A percentile compares a stretch with the other conserved stretches of the same genome.
Conservation (phyloP, 2,329 filamentous ascomycete species). For the Penicillium sp. region DNA sequence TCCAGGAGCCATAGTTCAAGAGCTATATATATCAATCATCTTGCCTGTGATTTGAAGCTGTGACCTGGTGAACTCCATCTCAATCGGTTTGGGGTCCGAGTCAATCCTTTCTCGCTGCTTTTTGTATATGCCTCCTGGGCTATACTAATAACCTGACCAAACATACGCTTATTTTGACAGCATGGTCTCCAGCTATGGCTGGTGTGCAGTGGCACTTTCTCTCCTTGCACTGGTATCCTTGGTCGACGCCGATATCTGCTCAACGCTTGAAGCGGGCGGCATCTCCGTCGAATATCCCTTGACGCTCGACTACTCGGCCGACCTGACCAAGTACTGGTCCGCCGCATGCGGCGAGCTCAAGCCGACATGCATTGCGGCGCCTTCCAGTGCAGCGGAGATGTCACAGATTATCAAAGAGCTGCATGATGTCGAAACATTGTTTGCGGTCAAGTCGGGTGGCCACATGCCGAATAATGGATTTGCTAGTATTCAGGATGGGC, state of each 20-base stretch:
- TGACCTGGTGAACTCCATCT: too few relatives aligned
- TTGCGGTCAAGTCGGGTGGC: constrained; percentile 55
- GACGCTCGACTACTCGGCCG: constrained; percentile 36
- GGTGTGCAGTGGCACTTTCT: constrained; percentile 21
- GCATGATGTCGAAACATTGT: constrained; percentile 48
- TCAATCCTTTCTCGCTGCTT: neutral
- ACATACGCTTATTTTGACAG: neutral
- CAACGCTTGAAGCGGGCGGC: constrained; percentile 33
- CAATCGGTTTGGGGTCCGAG: too few relatives aligned
- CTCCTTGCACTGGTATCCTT: constrained; percentile 20
- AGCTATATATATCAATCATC: neutral
- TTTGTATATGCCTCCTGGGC: neutral
- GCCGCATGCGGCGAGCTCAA: constrained; percentile 42
- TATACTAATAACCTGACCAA: neutral
- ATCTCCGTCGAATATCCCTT: constrained; percentile 36
- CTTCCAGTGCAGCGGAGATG: constrained; percentile 52
- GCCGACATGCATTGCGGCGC: constrained; percentile 50
- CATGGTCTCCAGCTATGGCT: constrained; percentile 20
- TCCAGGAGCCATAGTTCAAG: too few relatives aligned
- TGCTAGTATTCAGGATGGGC: constrained; percentile 45
- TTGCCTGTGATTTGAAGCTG: too few relatives aligned
- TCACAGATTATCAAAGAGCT: constrained; percentile 53
- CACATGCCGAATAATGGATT: constrained; percentile 50
- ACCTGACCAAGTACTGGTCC: constrained; percentile 50
- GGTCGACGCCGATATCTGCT: constrained; percentile 39